A percentile compares a stretch with the other conserved stretches of the same genome.
These are phyloP conservation scores for Calonectria honghensis DNA, from an alignment of 2,329 filamentous ascomycete species.

Conservation along the genomic window DNA sequence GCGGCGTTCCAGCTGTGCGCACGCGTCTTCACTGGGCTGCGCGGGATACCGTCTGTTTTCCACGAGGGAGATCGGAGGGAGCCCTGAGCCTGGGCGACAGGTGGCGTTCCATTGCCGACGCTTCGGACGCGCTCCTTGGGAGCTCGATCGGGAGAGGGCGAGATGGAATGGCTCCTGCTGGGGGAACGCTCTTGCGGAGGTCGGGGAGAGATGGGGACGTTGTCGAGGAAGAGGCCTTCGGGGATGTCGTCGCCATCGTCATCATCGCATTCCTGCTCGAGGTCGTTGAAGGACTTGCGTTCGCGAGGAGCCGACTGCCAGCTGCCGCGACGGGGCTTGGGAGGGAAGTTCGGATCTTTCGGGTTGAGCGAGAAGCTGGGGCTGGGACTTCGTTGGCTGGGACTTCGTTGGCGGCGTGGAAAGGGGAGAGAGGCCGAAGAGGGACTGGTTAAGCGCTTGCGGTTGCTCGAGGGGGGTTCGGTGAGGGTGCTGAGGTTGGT, in stretches of 20 bases:
- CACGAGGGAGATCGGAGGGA: slow-evolving; percentile 75
- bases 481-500: slow-evolving; percentile 65
- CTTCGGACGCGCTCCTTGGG: slow-evolving; percentile 72
- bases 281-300: slow-evolving; percentile 80
- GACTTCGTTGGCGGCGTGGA: slow-evolving; percentile 68
- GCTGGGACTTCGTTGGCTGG: slow-evolving; percentile 73
- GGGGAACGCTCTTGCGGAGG: slow-evolving; percentile 73
- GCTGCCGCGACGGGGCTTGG: slow-evolving; percentile 75
- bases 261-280: slow-evolving; percentile 85
- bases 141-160: slow-evolving; percentile 71
- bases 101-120: slow-evolving; percentile 79
- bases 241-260: slow-evolving; percentile 87
- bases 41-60: slow-evolving; percentile 67
- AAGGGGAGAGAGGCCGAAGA: slow-evolving; percentile 63
- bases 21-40: slow-evolving; percentile 70
- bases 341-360: slow-evolving; percentile 63
- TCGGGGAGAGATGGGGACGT: slow-evolving; percentile 87
- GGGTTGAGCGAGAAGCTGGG: slow-evolving; percentile 68
- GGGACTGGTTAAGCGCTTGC: slow-evolving; percentile 53
- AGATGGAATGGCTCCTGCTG: slow-evolving; percentile 72
- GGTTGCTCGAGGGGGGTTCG: slow-evolving; percentile 58
- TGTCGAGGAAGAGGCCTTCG: slow-evolving; percentile 86
- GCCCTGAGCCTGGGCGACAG: slow-evolving; percentile 75
- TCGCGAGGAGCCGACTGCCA: slow-evolving; percentile 80
- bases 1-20: slow-evolving; percentile 86